These are phyloP conservation scores for Trichoderma virens DNA, from an alignment of 495 filamentous ascomycete species.

Conservation along the genomic window DNA sequence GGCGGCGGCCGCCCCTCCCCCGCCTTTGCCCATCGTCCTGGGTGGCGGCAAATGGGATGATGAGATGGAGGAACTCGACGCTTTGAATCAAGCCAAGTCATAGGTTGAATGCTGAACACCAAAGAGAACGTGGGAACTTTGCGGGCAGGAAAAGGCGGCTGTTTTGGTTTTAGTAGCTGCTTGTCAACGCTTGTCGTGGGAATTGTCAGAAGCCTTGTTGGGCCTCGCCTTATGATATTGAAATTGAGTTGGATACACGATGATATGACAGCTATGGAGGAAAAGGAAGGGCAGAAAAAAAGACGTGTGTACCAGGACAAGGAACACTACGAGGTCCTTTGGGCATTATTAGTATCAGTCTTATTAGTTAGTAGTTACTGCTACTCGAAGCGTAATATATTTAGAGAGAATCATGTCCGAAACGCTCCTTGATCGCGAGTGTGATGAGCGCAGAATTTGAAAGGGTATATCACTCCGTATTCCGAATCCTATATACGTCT, in stretches of 20 bases:
- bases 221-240: background rate
- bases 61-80: slow-evolving; percentile 36
- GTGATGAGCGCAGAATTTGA: background rate
- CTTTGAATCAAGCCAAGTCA: slow-evolving; percentile 12
- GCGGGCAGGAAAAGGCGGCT: background rate
- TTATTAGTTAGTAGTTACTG: background rate
- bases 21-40: slow-evolving; percentile 19
- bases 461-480: background rate
- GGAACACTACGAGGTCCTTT: background rate
- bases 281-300: no score
- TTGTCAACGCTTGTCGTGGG: background rate
- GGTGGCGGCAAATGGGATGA: slow-evolving; percentile 40
- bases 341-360: no score
- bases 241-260: background rate
- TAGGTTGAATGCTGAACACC: background rate
- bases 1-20: background rate
- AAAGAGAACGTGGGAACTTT: background rate
- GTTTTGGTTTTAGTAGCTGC: background rate
- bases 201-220: background rate
- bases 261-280: background rate
- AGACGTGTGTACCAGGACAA: no score
- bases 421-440: background rate
- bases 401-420: background rate
- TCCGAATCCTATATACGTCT: background rate
- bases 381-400: background rate